Percentiles rank a stretch among this genome's conserved stretches.
phyloP scores from a whole-genome alignment of 192 early-diverging fungal genomes.

The Coemansia sp. region DNA sequence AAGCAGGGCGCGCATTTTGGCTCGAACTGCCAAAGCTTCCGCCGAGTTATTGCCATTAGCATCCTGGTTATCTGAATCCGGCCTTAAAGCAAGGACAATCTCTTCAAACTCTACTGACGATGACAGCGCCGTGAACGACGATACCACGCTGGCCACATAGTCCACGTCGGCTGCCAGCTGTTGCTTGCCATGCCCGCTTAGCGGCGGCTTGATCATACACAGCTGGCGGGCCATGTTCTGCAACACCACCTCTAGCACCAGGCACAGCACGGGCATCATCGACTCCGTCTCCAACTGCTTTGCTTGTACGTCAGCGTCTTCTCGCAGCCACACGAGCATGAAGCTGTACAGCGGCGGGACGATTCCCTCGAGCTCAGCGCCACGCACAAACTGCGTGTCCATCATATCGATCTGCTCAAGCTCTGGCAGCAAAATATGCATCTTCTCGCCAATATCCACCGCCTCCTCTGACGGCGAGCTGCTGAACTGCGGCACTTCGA shows the following conservation, averaged over 20 bases:
- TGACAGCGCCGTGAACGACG: conserved; percentile 21
- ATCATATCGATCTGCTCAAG: conserved; percentile 50
- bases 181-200: conserved; percentile 26
- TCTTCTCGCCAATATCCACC: conserved; percentile 53
- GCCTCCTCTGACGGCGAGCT: conserved; percentile 53
- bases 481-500: conserved; percentile 42
- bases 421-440: conserved; percentile 53
- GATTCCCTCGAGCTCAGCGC: conserved; percentile 11
- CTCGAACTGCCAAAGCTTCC: background rate
- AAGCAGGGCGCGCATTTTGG: conserved; percentile 21
- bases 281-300: conserved; percentile 7
- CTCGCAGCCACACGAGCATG: conserved; percentile 17
- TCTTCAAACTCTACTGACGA: conserved; percentile 26
- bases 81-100: conserved; percentile 12
- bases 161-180: conserved; percentile 46
- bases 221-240: conserved; percentile 24
- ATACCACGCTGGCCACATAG: conserved; percentile 44
- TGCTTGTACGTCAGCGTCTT: background rate
- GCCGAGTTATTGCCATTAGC: background rate
- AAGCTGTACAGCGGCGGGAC: conserved; percentile 23
- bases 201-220: conserved; percentile 27
- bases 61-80: background rate
- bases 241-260: conserved; percentile 34
- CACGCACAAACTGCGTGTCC: conserved; percentile 32
- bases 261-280: conserved; percentile 33